Base-by-base conservation (phyloP, 2,329 filamentous ascomycete species). In the Juglanconis juglandina region DNA sequence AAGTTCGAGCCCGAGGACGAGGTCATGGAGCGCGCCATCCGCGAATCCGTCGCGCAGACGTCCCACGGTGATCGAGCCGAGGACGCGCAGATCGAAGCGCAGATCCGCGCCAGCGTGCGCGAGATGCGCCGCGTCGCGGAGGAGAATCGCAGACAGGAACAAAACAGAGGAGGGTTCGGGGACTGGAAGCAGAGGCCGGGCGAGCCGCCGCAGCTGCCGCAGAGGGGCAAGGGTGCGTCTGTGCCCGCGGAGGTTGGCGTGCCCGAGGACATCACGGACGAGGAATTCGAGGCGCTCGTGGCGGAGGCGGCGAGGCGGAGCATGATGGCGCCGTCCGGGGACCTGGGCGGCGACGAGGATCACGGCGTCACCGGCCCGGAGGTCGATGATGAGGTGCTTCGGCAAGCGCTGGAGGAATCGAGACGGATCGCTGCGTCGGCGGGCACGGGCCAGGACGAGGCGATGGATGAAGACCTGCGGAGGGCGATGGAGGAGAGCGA, bases 11-110 rank as follows among this genome's bases (percentile, higher is more conserved):
- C 50, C 24, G 77, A 83, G n/a, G 79, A 84, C 39, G 79, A 80
- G 2, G 87, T 89, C 59, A 82, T 92, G 47, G 90, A 94, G 69
- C 78, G 82, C 47, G 90, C 90, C 1, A 94, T 95, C 60, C 82
- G 81, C 56, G 79, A 79, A 10, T 90, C 88, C 1, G 88, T 95
- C 1, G 76, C 78, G 7, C 83, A 89, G 68, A 92, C 89, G 0
- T 92, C 89, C 0, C 80, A 77, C 1, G 90, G 91, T 10, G 81
- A 94, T 64, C 69, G 79, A 0, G 80, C 85, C 24, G 89, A 95
- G 71, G 91, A 95, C 68, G 81, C 80, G 30, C 78, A 83, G 61
- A 81, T 96, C 52, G 91, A 92, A 69, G 80, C 84, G 24, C 90
- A 90, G 1, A 89, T 96, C 54, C 81, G 89, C 13, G 86, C 89